Conservation (phyloP, 768 basidiomycete species). For the Leucocoprinus birnbaumii region DNA sequence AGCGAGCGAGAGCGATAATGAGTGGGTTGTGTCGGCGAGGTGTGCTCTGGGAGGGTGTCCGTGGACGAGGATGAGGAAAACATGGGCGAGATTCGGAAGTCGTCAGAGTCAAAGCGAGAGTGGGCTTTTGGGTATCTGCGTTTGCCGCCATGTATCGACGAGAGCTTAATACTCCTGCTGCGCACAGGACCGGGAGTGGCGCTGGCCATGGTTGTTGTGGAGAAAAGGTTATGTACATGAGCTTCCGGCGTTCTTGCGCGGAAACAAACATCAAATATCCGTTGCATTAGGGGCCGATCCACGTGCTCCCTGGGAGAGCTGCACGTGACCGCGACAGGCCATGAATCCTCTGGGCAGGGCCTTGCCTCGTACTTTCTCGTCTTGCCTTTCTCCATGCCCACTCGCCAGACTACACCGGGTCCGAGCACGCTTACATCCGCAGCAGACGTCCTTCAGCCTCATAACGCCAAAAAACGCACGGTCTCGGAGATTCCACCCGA, state of each 20-base stretch:
- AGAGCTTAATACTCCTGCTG: neutral
- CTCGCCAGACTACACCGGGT: constrained; percentile 34
- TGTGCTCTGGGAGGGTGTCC: constrained; percentile 8
- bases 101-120: neutral
- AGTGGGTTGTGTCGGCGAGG: neutral
- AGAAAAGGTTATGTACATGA: neutral
- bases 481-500: constrained; percentile 23
- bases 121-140: constrained; percentile 8
- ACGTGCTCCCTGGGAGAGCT: no score
- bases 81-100: neutral
- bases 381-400: constrained; percentile 11
- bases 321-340: no score
- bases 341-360: no score
- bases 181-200: neutral
- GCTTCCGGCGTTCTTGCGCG: neutral
- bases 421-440: constrained; percentile 16
- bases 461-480: constrained; percentile 30
- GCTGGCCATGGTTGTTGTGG: neutral
- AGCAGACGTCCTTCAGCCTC: constrained; percentile 16
- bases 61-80: constrained; percentile 1
- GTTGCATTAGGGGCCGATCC: neutral
- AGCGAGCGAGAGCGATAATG: neutral
- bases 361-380: neutral
- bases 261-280: no score
- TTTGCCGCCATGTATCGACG: neutral